These are phyloP conservation scores for Coprinopsis strossmayeri DNA, from an alignment of 768 basidiomycete genomes.

Conservation along the genomic window DNA sequence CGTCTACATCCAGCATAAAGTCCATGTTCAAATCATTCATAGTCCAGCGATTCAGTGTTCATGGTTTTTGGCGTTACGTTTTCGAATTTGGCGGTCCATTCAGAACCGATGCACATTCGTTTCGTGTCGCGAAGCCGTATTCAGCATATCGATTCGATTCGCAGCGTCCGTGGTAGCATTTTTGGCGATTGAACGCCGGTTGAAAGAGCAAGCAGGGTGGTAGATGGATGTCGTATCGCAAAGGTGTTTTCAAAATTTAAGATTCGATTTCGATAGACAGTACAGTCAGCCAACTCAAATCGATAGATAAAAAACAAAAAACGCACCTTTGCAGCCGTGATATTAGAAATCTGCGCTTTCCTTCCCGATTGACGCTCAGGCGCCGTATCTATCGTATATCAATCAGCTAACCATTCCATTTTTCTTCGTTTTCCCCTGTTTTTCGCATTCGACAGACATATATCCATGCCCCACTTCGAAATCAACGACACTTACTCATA, in stretches of 20 bases:
- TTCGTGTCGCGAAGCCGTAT: too few relatives aligned
- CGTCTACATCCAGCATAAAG: slow-evolving; percentile 55
- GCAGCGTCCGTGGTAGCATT: too few relatives aligned
- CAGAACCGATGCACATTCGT: neutral
- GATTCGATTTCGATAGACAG: too few relatives aligned
- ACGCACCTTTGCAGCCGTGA: slow-evolving; percentile 89
- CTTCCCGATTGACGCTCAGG: slow-evolving; percentile 92
- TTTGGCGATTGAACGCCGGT: too few relatives aligned
- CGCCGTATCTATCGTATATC: slow-evolving; percentile 85
- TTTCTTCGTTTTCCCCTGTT: neutral
- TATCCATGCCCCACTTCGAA: neutral
- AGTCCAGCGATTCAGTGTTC: too few relatives aligned
- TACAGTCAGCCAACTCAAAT: neutral
- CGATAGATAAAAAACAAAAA: neutral
- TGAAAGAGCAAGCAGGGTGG: too few relatives aligned
- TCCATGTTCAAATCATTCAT: too few relatives aligned
- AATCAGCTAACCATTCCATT: neutral
- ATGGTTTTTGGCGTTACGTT: too few relatives aligned
- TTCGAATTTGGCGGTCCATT: neutral
- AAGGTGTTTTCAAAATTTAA: too few relatives aligned
- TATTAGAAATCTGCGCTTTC: slow-evolving; percentile 95
- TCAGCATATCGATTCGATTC: too few relatives aligned
- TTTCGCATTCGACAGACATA: neutral
- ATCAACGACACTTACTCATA: slow-evolving; percentile 51
- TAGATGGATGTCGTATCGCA: too few relatives aligned